These are phyloP conservation scores for Fusarium phyllophilum DNA, from an alignment of 2,329 filamentous ascomycete genomes.

Conservation along the genomic window DNA sequence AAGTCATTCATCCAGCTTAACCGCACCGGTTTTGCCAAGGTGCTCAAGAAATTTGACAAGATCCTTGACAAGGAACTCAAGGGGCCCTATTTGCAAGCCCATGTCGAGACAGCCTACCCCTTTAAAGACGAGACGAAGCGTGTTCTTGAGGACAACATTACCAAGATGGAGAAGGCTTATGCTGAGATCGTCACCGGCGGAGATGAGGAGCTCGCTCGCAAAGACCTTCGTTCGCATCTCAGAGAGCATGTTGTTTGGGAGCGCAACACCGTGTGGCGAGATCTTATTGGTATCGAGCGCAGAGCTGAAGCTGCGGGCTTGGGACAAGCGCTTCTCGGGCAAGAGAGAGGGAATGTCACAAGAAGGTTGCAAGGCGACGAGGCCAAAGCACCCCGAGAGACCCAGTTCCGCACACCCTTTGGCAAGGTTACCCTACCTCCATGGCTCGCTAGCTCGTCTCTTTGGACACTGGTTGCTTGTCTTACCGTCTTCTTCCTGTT, in stretches of 20 bases:
- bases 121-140: slow-evolving; percentile 80
- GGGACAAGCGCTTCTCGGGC: slow-evolving; percentile 84
- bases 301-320: slow-evolving; percentile 94
- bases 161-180: slow-evolving; percentile 81
- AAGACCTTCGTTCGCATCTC: slow-evolving; percentile 88
- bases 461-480: slow-evolving; percentile 78
- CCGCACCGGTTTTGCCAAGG: slow-evolving; percentile 95
- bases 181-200: slow-evolving; percentile 84
- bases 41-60: slow-evolving; percentile 98
- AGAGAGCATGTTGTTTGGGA: slow-evolving; percentile 99
- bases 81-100: slow-evolving; percentile 75
- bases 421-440: slow-evolving; percentile 79
- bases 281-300: slow-evolving; percentile 97
- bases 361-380: slow-evolving; percentile 88
- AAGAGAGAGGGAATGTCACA: slow-evolving; percentile 73
- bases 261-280: slow-evolving; percentile 97
- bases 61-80: slow-evolving; percentile 87
- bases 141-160: slow-evolving; percentile 76
- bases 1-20: slow-evolving; percentile 97
- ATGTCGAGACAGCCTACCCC: slow-evolving; percentile 82
- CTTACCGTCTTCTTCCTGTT: slow-evolving; percentile 78
- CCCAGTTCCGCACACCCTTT: slow-evolving; percentile 80
- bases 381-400: slow-evolving; percentile 67
- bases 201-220: slow-evolving; percentile 78
- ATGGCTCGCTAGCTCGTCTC: slow-evolving; percentile 86